Percentiles rank a stretch among this genome's conserved stretches.
These are phyloP conservation scores for Taxillus chinensis DNA, from an alignment of 164 flowering plant genomes.

Conservation along the genomic window DNA sequence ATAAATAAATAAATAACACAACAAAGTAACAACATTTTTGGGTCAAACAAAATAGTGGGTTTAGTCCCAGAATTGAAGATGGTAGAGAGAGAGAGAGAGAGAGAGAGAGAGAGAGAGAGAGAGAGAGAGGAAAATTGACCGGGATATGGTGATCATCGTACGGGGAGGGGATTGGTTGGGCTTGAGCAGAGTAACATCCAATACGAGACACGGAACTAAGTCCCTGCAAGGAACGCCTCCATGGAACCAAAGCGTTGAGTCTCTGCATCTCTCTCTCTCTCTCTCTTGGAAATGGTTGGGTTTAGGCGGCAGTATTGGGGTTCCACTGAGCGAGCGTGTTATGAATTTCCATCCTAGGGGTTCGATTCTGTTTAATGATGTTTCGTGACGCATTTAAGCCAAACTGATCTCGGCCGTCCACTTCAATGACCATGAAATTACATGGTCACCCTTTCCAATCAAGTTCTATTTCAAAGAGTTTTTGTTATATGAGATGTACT, in stretches of 20 bases:
- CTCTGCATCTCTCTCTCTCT: constrained; percentile 32
- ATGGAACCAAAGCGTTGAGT: constrained; percentile 16
- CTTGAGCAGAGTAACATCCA: constrained; percentile 27
- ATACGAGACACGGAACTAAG: constrained; percentile 13
- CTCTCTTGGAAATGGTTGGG: not conserved
- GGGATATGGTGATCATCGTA: constrained; percentile 33
- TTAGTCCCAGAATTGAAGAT: not conserved
- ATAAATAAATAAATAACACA: not conserved
- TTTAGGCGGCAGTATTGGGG: too few species aligned
- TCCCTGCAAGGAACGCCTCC: constrained; percentile 21
- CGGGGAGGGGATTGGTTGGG: constrained; percentile 35
- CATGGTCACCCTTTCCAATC: too few species aligned
- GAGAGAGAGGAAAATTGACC: constrained; percentile 19
- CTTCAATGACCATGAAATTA: too few species aligned
- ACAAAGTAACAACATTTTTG: not conserved
- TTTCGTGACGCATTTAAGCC: too few species aligned
- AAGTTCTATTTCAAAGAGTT: too few species aligned
- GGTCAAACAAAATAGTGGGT: not conserved
- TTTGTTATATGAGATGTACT: too few species aligned
- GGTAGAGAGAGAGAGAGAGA: not conserved
- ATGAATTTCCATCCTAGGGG: too few species aligned
- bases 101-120: not conserved
- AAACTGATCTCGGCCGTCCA: too few species aligned
- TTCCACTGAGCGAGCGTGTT: too few species aligned
- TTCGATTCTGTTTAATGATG: too few species aligned